A percentile compares a stretch with the other conserved stretches of the same genome.
phyloP scores from a whole-genome alignment of 2,329 filamentous ascomycete species.

The Pseudocercospora eumusae region DNA sequence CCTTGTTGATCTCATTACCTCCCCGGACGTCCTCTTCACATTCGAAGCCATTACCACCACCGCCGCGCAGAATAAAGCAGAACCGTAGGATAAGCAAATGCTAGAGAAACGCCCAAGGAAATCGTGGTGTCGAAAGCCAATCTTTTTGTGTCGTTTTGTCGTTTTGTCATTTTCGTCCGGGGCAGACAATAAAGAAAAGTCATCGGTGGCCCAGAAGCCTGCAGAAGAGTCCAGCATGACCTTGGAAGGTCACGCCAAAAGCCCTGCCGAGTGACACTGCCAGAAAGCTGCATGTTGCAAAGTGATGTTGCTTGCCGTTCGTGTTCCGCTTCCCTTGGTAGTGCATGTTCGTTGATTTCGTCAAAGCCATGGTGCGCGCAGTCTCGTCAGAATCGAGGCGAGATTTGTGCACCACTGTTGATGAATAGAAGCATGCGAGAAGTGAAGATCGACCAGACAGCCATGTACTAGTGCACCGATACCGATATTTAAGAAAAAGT shows the following conservation, averaged over 20 bases:
- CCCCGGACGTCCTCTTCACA: constrained; percentile 19
- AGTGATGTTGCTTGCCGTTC: constrained; percentile 19
- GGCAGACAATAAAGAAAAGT: constrained; percentile 14
- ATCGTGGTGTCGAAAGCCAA: constrained; percentile 16
- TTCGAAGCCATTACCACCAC: constrained; percentile 19
- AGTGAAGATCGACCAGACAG: constrained; percentile 33
- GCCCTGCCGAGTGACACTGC: constrained; percentile 46
- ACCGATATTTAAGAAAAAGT: constrained; percentile 37
- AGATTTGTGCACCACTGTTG: constrained; percentile 8
- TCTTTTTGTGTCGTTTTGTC: constrained; percentile 20
- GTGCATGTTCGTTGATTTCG: constrained; percentile 19
- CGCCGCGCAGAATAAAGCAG: constrained; percentile 9
- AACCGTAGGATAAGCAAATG: constrained; percentile 7
- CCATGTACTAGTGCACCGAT: constrained; percentile 35
- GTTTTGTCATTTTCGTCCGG: constrained; percentile 17
- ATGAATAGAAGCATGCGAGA: constrained; percentile 29
- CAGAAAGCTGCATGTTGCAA: constrained; percentile 34
- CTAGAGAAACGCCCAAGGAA: constrained; percentile 21
- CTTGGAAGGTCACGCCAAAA: constrained; percentile 35
- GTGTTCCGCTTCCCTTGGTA: constrained; percentile 22
- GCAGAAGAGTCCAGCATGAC: constrained; percentile 29
- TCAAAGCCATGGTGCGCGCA: constrained; percentile 8
- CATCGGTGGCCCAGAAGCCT: constrained; percentile 26
- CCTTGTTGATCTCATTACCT: constrained; percentile 13
- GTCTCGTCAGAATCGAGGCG: constrained; percentile 14